Base-by-base conservation (phyloP, 2,329 filamentous ascomycete species). In the Pezicula rhizophila region DNA sequence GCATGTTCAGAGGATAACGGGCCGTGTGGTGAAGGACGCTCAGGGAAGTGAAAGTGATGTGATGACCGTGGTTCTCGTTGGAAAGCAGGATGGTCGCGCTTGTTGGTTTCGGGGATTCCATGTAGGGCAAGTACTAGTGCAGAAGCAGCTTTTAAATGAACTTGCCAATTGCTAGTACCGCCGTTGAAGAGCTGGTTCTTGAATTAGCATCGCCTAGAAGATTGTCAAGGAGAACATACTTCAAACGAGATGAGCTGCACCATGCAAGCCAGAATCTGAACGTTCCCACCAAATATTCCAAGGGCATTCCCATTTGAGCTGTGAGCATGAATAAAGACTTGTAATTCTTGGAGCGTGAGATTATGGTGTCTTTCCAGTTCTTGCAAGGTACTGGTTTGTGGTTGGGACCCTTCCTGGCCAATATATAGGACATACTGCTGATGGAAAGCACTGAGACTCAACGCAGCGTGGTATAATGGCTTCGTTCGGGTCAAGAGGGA, bases 361-460 rank as follows among this genome's bases (percentile, higher is more conserved):
- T 52, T 51, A 39, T 52, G 52, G 33, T 47, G 14, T 34, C 45
- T 23, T 38, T 38, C 35, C n/a, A 38, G 35, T 38, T 38, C 35
- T 8, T 38, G 35, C 8, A 38, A 14, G n/a, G 35, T 38, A 38
- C 18, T 20, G n/a, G 14, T 38, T 38, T 38, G 35, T 8, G 35
- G 4, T 38, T 38, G 35, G 14, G 28, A 31, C 8, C 42, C 42
- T 2, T 42, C 39, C 23, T 51, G 42, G 2, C 63, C 60, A 25
- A 63, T 59, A 44, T 65, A 61, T 40, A 77, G 56, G 4, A 75
- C 55, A 31, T 77, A 66, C 50, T 71, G 70, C 55, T 78, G 75
- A 61, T 80, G 80, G 61, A 78, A 80, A 1, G 75, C 73, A 1
- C 74, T 72, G 34, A 82, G 68, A 33, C 76, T 75, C 15, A 81